Percentiles rank a stretch among this genome's conserved stretches.
Evolutionary conservation across 2,329 filamentous ascomycete species (phyloP).

Genomic region (Sclerotinia borealis): DNA sequence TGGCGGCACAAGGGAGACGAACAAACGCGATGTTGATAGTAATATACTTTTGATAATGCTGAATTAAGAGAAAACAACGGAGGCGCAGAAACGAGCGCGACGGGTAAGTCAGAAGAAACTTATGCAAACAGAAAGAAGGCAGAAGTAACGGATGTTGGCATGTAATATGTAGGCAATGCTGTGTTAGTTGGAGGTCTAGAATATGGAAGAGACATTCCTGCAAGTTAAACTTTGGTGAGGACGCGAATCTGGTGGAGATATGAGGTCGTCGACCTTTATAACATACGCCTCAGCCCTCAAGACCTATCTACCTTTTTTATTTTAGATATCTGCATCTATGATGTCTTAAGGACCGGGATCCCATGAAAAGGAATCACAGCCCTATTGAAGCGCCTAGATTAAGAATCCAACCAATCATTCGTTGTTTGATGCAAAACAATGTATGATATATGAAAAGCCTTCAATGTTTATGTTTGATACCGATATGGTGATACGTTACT

Average conservation of each 20-base stretch:
- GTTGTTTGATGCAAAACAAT: background rate
- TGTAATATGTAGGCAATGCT: background rate
- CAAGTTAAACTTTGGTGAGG: background rate
- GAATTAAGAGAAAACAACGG: background rate
- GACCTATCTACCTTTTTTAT: background rate
- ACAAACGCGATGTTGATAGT: background rate
- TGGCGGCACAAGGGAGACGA: background rate
- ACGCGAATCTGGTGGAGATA: background rate
- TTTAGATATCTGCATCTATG: background rate
- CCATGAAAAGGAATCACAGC: background rate
- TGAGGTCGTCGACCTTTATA: background rate
- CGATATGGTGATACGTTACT: background rate
- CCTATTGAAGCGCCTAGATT: background rate
- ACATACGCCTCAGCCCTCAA: background rate
- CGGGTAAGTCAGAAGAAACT: constrained; percentile 1
- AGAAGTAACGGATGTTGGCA: background rate
- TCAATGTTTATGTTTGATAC: background rate
- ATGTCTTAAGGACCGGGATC: background rate
- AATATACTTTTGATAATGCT: background rate
- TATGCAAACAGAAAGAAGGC: background rate
- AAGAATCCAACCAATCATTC: background rate
- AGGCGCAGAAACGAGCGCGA: background rate
- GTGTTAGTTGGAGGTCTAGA: constrained; percentile 4
- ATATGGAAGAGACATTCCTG: background rate
- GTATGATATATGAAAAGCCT: background rate